Conservation (phyloP, 306 rosid species). For the Senna tora region DNA sequence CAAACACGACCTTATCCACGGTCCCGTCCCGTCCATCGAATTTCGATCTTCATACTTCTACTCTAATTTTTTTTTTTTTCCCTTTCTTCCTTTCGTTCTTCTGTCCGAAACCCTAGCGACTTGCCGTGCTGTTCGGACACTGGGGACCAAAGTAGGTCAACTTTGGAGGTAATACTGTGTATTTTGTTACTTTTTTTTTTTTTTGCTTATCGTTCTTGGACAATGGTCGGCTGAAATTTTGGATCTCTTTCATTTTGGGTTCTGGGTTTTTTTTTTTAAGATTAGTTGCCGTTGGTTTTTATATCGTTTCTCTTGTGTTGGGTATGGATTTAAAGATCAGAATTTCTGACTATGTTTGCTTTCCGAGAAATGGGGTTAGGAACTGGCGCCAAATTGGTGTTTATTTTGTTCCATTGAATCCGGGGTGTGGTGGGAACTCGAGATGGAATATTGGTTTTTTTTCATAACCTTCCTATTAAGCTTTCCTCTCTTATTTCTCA, state of each 20-base stretch:
- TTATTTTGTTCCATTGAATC: constrained; percentile 3
- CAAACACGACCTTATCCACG: constrained; percentile 82
- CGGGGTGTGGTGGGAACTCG: background rate
- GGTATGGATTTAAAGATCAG: constrained; percentile 27
- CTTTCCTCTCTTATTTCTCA: background rate
- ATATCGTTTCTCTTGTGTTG: background rate
- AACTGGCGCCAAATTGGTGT: background rate
- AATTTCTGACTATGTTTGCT: background rate
- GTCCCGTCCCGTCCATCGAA: constrained; percentile 8
- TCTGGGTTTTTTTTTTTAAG: constrained; percentile 5
- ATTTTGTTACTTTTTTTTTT: background rate
- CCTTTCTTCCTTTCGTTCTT: constrained; percentile 30
- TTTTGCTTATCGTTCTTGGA: background rate
- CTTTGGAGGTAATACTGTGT: constrained; percentile 17
- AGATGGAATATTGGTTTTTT: background rate
- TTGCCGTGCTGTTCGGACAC: background rate
- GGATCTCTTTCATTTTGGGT: constrained; percentile 14
- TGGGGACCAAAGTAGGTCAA: constrained; percentile 8
- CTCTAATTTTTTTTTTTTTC: background rate
- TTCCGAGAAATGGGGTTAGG: background rate
- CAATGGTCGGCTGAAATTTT: background rate
- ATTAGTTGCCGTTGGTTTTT: background rate
- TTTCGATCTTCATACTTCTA: constrained; percentile 35
- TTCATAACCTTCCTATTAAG: background rate
- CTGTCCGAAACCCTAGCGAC: constrained; percentile 38